phyloP scores from a whole-genome alignment of 2,329 filamentous ascomycete species.

The Colletotrichum tanaceti region DNA sequence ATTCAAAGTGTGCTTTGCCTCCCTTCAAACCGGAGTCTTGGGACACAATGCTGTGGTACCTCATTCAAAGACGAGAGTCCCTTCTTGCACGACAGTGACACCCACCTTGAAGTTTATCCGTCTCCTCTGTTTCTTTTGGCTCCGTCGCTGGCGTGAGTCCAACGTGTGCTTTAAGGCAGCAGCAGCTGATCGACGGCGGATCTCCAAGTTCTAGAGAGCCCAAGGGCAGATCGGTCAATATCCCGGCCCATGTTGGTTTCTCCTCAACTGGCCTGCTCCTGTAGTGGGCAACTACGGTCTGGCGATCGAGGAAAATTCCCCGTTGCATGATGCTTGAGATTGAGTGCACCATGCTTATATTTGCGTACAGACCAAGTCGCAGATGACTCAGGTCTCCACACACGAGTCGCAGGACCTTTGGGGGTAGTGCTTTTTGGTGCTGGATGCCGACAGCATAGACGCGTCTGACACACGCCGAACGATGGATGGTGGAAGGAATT shows the following conservation, averaged over 20 bases:
- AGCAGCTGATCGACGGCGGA: not conserved
- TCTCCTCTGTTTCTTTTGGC: not conserved
- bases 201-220: constrained; percentile 3
- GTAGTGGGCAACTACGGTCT: not conserved
- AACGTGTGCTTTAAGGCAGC: no score
- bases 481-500: not conserved
- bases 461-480: not conserved
- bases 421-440: not conserved
- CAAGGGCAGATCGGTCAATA: not conserved
- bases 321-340: constrained; percentile 7
- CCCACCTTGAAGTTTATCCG: no score
- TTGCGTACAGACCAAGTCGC: constrained; percentile 11
- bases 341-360: constrained; percentile 16
- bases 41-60: not conserved
- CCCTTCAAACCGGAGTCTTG: not conserved
- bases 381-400: constrained; percentile 1
- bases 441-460: not conserved
- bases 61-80: not conserved
- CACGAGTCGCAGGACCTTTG: constrained; percentile 1
- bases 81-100: not conserved
- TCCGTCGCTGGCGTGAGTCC: not conserved
- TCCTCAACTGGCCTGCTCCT: not conserved
- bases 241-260: not conserved
- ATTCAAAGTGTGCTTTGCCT: not conserved
- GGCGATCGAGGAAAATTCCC: not conserved